Conservation (phyloP, 495 filamentous ascomycete genomes). For the Cenococcum geophilum region DNA sequence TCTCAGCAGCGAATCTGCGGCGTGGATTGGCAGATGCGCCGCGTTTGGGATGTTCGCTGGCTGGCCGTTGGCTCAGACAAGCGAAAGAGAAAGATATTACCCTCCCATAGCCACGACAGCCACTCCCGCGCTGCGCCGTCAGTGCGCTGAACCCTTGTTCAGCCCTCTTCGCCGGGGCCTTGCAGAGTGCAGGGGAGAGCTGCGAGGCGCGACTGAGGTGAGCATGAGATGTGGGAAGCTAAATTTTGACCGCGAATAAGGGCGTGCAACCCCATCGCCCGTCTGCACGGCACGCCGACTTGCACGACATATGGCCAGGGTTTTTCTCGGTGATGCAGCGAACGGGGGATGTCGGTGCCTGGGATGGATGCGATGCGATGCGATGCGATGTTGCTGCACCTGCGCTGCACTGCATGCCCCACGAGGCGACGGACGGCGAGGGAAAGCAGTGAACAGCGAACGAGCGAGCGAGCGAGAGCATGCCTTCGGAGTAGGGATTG, state of each 20-base stretch:
- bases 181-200: background rate
- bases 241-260: conserved; percentile 1
- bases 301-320: too few species aligned
- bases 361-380: too few species aligned
- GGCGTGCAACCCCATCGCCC: background rate
- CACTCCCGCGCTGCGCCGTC: background rate
- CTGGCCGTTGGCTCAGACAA: background rate
- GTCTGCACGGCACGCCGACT: background rate
- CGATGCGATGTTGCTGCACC: too few species aligned
- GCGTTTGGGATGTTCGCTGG: background rate
- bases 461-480: too few species aligned
- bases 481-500: too few species aligned
- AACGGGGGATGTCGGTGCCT: too few species aligned
- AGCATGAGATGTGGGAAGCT: background rate
- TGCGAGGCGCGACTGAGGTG: background rate
- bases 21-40: background rate
- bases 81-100: too few species aligned
- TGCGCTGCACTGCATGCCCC: too few species aligned
- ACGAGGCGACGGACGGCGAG: too few species aligned
- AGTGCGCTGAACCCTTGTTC: background rate
- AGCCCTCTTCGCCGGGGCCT: conserved; percentile 1
- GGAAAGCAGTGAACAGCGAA: too few species aligned
- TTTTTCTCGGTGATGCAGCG: too few species aligned
- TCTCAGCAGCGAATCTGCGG: background rate
- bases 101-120: background rate